Evolutionary conservation across 2,329 filamentous ascomycete species (phyloP), one percentile per base, ranked within the genome.

Genomic region (Fusarium sp.): DNA sequence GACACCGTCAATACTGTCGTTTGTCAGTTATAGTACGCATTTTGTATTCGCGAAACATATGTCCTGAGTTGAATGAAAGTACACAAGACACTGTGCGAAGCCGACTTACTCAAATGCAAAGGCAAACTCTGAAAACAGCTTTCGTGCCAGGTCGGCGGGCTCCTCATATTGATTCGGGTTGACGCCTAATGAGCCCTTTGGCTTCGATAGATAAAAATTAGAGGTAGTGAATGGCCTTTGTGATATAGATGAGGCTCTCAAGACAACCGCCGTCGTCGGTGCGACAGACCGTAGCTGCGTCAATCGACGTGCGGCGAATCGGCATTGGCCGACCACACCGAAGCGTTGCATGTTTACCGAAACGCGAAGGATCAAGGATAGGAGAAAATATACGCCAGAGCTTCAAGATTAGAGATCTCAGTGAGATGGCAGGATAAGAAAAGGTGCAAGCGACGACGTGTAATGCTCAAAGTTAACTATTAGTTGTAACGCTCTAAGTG

Each of bases 1-100:
- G n/a, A 99, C 96, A 63, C 96, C 96, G 82, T 99, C 96, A 80
- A 99, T 97, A 76, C 87, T 88, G 18, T 11, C 38, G 4, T 28
- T 4, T 46, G 46, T 79, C 33, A 77, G 67, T 23, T 49, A 10
- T 19, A 10, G 9, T 42, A 13, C 18, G 30, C n/a, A 13, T 19
- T 32, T n/a, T 19, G 8, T 32, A 16, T 33, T 13, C 13, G 9
- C 10, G 23, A 12, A 6, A 9, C 5, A 43, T 21, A 21, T 38
- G 9, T 25, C 18, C 6, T 11, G 13, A n/a, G 37, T 19, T 30
- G n/a, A 15, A 10, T 4, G 21, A 25, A 32, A n/a, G 35, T n/a
- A 30, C 16, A 49, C 21, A 28, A 42, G 42, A 44, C 23, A 30
- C 13, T 8, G 18, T 37, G 10, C 15, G 23, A 30, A 54, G 19